Evolutionary conservation across 805 yeast genomes (phyloP), one percentile per base, ranked within the genome.

Genomic region (Sugiyamaella smithiae): DNA sequence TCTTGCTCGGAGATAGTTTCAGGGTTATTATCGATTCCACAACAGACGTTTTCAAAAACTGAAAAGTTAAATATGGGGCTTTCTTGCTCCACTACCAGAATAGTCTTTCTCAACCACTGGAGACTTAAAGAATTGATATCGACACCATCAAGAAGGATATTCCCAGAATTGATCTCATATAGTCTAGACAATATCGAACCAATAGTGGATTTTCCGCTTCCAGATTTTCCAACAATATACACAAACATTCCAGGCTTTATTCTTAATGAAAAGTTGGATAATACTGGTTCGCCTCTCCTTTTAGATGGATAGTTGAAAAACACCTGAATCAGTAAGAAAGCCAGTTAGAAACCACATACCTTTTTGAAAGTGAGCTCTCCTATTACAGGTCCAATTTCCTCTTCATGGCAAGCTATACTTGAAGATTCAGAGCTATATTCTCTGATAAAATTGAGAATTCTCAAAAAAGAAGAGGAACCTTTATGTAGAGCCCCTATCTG

Each of bases 201-300:
- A 1, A 93, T 52, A 0, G 98, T 85, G 0, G 98, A 91, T 64
- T 93, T 93, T 0, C 99, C 99, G 0, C 90, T 82, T 0, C 99
- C 99, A 0, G 97, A 89, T 52, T 75, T 73, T 0, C 99, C 99
- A 36, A 93, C 77, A 3, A 93, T 66, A 57, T 79, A 91, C 1
- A 83, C 79, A 5, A 77, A 60, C 26, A 67, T 55, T 1, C 76
- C 73, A 0, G 77, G 64, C 1, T 70, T 64, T 29, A 89, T 68
- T 1, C 57, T 55, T 22, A 85, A 49, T n/a, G 64, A 59, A 1
- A 84, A 68, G 42, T 75, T 57, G 0, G 73, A 64, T 12, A 93
- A 61, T 0, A 79, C 80, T 1, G 53, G 51, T 1, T 69, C 68
- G 0, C 72, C 71, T 55, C 91, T 73, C n/a, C n/a, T n/a, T n/a